These are phyloP conservation scores for Russula ochroleuca DNA, from an alignment of 768 basidiomycete species.

Conservation along the genomic window DNA sequence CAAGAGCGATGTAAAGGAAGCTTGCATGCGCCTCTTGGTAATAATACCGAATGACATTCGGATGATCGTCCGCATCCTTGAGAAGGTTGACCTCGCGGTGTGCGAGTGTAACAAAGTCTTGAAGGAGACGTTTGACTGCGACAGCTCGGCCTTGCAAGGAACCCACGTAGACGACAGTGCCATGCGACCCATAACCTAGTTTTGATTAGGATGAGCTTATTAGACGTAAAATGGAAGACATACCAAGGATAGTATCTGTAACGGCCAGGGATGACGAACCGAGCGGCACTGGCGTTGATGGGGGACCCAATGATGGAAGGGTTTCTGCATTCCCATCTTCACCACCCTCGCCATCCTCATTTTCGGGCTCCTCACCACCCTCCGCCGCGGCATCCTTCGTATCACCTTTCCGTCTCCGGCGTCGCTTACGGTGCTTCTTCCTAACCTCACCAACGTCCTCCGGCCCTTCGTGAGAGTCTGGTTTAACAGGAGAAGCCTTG, in stretches of 20 bases:
- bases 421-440: conserved; percentile 33
- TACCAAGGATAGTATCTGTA: conserved; percentile 73
- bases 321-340: conserved; percentile 20
- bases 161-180: conserved; percentile 92
- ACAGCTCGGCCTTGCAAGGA: conserved; percentile 96
- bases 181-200: conserved; percentile 90
- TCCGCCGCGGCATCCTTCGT: conserved; percentile 26
- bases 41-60: conserved; percentile 97
- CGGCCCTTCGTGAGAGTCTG: conserved; percentile 45
- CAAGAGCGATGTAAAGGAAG: conserved; percentile 97
- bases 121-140: conserved; percentile 94
- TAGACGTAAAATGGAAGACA: conserved; percentile 28
- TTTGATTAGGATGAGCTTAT: conserved; percentile 13
- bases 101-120: conserved; percentile 93
- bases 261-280: conserved; percentile 55
- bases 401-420: conserved; percentile 22
- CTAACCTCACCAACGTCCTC: conserved; percentile 45
- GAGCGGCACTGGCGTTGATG: conserved; percentile 26
- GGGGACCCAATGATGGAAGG: conserved; percentile 27
- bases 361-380: conserved; percentile 29
- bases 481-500: conserved; percentile 1
- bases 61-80: conserved; percentile 96
- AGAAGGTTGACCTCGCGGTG: conserved; percentile 90
- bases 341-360: conserved; percentile 25
- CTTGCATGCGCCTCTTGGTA: conserved; percentile 92